Evolutionary conservation across 2,329 filamentous ascomycete genomes (phyloP), one percentile per base, ranked within the genome.

Genomic region (Camillea tinctor): DNA sequence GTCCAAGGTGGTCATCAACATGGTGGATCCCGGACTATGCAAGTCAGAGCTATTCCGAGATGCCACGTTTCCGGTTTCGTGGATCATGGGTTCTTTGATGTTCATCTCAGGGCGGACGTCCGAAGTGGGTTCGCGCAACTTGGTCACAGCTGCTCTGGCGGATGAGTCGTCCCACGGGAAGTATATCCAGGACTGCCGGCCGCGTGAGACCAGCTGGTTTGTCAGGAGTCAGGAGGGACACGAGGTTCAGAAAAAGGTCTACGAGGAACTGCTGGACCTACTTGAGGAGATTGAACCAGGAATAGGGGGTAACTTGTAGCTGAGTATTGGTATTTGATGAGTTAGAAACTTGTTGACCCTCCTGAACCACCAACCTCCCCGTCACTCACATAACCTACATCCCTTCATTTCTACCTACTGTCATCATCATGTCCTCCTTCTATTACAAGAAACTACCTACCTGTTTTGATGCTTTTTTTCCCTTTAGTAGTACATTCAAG

Each of bases 281-380:
- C 57, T 83, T 26, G 79, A 82, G 54, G 71, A 55, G 2, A 73
- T 82, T 30, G 73, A 80, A 61, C 75, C 77, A 0, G 77, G 76
- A 0, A 66, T 80, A 15, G 69, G 64, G 7, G 64, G 66, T 24
- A 75, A 74, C 17, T 65, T 78, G 11, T 44, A 44, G 11, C 26
- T 30, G 3, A 9, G 2, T 30, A 11, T 30, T 3, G 13, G 6
- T 9, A 30, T 7, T 30, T 30, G 6, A 30, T n/a, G n/a, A n/a
- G n/a, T n/a, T n/a, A n/a, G n/a, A n/a, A n/a, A n/a, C n/a, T n/a
- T n/a, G n/a, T n/a, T n/a, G n/a, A n/a, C n/a, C n/a, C n/a, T n/a
- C n/a, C n/a, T n/a, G n/a, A n/a, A n/a, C n/a, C n/a, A n/a, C n/a
- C n/a, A n/a, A n/a, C n/a, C n/a, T n/a, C n/a, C n/a, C n/a, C n/a